phyloP scores from a whole-genome alignment of 2,329 filamentous ascomycete species.

The Beauveria pseudobassiana region DNA sequence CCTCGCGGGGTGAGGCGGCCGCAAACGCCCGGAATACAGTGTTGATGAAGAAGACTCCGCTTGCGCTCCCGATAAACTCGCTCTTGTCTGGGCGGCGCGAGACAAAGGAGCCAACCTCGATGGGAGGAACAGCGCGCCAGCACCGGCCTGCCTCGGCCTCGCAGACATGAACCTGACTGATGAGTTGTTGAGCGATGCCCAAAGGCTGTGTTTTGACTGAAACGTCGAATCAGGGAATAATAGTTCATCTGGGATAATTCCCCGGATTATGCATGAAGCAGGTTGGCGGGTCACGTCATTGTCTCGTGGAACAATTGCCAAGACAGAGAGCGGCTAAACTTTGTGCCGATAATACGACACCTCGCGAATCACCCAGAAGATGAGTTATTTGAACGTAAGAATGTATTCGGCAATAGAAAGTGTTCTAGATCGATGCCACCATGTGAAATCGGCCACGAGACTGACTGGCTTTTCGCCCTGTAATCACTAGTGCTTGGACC shows the following conservation, averaged over 20 bases:
- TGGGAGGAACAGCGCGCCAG: slow-evolving; percentile 2
- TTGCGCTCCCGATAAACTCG: slow-evolving; percentile 44
- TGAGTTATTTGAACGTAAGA: too few species aligned
- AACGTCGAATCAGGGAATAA: neutral
- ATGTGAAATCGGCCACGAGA: too few species aligned
- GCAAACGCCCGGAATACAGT: slow-evolving; percentile 45
- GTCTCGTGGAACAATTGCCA: neutral
- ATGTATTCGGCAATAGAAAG: too few species aligned
- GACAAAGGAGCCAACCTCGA: slow-evolving; percentile 4
- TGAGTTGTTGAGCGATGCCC: neutral
- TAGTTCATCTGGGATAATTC: neutral
- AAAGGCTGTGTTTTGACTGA: too few species aligned
- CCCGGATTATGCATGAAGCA: neutral
- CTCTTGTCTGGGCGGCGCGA: slow-evolving; percentile 24
- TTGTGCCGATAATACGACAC: neutral
- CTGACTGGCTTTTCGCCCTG: too few species aligned
- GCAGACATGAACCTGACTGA: neutral
- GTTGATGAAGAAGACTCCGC: slow-evolving; percentile 46
- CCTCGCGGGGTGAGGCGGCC: slow-evolving; percentile 18
- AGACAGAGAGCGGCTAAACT: neutral
- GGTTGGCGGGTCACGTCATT: neutral
- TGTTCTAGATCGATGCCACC: too few species aligned
- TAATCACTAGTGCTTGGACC: too few species aligned
- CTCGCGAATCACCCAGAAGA: too few species aligned
- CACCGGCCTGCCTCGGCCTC: neutral